A percentile compares a stretch with the other conserved stretches of the same genome.
Evolutionary conservation across 257 asterid species (phyloP).

Genomic region (Solanum lignicaule): DNA sequence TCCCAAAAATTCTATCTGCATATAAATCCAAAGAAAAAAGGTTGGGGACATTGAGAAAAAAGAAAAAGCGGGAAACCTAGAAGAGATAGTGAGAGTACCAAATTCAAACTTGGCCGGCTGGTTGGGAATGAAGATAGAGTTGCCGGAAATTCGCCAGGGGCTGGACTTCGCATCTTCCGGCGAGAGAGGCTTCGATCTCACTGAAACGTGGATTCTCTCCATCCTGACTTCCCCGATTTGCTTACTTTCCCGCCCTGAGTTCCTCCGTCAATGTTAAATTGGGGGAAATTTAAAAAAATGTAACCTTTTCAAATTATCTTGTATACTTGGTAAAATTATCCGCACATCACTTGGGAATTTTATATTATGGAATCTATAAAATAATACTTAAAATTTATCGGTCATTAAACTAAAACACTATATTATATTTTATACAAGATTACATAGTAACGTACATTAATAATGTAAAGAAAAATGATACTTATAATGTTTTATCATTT

Average conservation of each 20-base stretch:
- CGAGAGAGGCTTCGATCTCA: conserved; percentile 73
- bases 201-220: conserved; percentile 89
- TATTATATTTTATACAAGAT: not conserved
- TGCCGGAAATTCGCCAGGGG: conserved; percentile 75
- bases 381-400: too few relatives aligned
- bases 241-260: not conserved
- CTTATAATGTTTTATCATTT: too few relatives aligned
- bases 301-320: not conserved
- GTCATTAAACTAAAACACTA: not conserved
- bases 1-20: conserved; percentile 60
- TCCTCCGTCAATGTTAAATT: not conserved
- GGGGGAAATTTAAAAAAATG: not conserved
- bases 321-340: too few relatives aligned
- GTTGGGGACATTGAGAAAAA: not conserved
- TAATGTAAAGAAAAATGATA: too few relatives aligned
- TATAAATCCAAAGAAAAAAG: not conserved
- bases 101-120: conserved; percentile 72
- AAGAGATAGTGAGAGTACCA: conserved; percentile 23
- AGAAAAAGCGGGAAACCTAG: not conserved
- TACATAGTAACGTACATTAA: too few relatives aligned
- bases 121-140: conserved; percentile 52
- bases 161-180: conserved; percentile 57
- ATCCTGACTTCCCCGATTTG: not conserved
- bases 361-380: too few relatives aligned
- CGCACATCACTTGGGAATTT: too few relatives aligned